These are phyloP conservation scores for Serendipita sp. DNA, from an alignment of 768 basidiomycete species.

Conservation along the genomic window DNA sequence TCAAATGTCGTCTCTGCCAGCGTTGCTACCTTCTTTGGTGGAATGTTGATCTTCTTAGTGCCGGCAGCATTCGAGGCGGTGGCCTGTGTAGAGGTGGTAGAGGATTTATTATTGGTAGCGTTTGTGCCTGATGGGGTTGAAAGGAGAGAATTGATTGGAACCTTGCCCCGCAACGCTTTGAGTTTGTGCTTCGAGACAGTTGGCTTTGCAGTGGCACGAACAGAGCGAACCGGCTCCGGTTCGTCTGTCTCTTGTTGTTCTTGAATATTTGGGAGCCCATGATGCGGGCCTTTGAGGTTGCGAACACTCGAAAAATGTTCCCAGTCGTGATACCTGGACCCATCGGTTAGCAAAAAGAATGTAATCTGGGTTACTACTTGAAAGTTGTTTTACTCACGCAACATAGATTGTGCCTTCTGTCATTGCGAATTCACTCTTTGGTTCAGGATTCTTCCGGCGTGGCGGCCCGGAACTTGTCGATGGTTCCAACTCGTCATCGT, in stretches of 20 bases:
- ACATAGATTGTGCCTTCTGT: conserved; percentile 48
- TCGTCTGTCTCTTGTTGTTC: conserved; percentile 24
- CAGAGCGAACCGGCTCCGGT: conserved; percentile 11
- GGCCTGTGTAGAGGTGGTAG: conserved; percentile 18
- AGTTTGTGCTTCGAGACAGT: conserved; percentile 16
- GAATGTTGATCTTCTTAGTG: conserved; percentile 13
- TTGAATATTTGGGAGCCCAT: conserved; percentile 47
- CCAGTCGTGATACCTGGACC: conserved; percentile 70
- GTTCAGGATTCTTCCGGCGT: not conserved
- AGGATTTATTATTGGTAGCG: not conserved
- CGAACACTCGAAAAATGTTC: conserved; percentile 92
- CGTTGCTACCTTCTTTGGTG: conserved; percentile 9
- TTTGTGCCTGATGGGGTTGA: not conserved
- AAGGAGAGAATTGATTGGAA: conserved; percentile 10
- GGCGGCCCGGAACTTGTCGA: not conserved
- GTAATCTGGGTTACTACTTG: not conserved
- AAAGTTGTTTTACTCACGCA: conserved; percentile 39
- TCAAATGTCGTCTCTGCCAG: conserved; percentile 3
- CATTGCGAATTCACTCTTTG: conserved; percentile 5
- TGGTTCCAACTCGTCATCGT: conserved; percentile 1
- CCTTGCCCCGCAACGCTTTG: conserved; percentile 5
- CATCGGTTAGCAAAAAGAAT: not conserved
- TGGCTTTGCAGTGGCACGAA: conserved; percentile 16
- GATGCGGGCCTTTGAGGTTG: conserved; percentile 68
- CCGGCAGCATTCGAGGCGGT: conserved; percentile 14